A percentile compares a stretch with the other conserved stretches of the same genome.
phyloP scores from a whole-genome alignment of 2,329 filamentous ascomycete species.

The Teratosphaeria epicoccoides region DNA sequence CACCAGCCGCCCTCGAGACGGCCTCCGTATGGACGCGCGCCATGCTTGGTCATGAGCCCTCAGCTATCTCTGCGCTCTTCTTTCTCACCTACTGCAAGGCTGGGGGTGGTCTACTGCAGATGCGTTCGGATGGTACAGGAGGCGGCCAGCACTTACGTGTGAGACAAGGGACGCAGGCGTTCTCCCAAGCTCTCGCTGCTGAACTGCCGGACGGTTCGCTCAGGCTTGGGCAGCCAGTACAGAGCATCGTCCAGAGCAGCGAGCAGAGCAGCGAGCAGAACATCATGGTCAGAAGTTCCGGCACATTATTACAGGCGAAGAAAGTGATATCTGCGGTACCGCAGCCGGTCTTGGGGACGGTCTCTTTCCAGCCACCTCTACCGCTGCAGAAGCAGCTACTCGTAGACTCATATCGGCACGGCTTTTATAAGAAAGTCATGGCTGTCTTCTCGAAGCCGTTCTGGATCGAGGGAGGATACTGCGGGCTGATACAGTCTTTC shows the following conservation, averaged over 20 bases:
- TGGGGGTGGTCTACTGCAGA: constrained; percentile 41
- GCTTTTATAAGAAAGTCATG: constrained; percentile 45
- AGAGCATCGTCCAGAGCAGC: constrained; percentile 10
- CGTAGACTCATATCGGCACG: constrained; percentile 17
- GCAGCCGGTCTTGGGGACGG: constrained; percentile 34
- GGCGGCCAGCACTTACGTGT: constrained; percentile 46
- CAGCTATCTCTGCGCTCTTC: constrained; percentile 41
- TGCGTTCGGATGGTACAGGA: constrained; percentile 42
- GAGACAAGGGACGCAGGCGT: constrained; percentile 37
- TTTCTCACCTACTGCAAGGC: constrained; percentile 48
- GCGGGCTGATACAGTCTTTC: constrained; percentile 36
- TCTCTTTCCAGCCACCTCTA: constrained; percentile 40
- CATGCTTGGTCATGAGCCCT: constrained; percentile 42
- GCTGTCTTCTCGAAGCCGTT: constrained; percentile 36
- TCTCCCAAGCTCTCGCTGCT: constrained; percentile 30
- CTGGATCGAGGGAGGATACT: constrained; percentile 37
- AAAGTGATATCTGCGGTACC: constrained; percentile 43
- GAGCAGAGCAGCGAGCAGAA: constrained; percentile 2
- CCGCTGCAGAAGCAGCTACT: constrained; percentile 29
- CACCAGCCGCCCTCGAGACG: background rate
- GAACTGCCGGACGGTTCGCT: constrained; percentile 21
- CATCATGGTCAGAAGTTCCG: constrained; percentile 21
- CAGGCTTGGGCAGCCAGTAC: constrained; percentile 14
- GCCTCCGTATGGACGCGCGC: constrained; percentile 33
- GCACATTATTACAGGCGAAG: constrained; percentile 26